These are phyloP conservation scores for Russula dissimulans DNA, from an alignment of 768 basidiomycete genomes.

Conservation along the genomic window DNA sequence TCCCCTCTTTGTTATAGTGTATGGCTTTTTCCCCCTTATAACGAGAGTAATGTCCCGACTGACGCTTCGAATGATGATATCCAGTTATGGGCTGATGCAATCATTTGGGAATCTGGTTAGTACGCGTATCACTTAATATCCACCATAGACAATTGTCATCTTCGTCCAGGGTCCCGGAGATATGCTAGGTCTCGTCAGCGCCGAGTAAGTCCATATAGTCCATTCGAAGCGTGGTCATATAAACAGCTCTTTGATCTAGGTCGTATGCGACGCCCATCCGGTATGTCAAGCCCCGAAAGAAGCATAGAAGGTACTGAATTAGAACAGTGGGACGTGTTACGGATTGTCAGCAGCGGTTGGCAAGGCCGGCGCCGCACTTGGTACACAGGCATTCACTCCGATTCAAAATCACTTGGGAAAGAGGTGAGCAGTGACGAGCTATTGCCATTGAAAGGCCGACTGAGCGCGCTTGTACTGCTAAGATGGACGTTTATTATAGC, in stretches of 20 bases:
- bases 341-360: slow-evolving; percentile 60
- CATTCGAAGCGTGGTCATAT: not conserved
- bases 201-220: slow-evolving; percentile 39
- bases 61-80: not conserved
- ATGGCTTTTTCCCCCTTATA: slow-evolving; percentile 21
- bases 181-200: slow-evolving; percentile 57
- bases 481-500: slow-evolving; percentile 63
- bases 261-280: slow-evolving; percentile 58
- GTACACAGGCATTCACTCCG: slow-evolving; percentile 62
- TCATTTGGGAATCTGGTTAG: slow-evolving; percentile 50
- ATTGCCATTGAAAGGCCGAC: not conserved
- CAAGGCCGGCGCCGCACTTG: slow-evolving; percentile 64
- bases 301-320: not conserved
- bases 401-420: slow-evolving; percentile 61
- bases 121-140: not conserved
- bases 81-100: slow-evolving; percentile 63
- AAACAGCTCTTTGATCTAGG: slow-evolving; percentile 24
- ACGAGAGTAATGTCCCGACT: not conserved
- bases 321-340: slow-evolving; percentile 52
- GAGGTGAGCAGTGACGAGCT: slow-evolving; percentile 30
- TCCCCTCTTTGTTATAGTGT: slow-evolving; percentile 63
- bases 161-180: slow-evolving; percentile 53
- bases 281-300: slow-evolving; percentile 24
- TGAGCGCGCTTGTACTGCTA: not conserved
- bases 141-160: not conserved